Percentiles rank a stretch among this genome's conserved stretches.
These are phyloP conservation scores for Colletotrichum chlorophyti DNA, from an alignment of 2,329 filamentous ascomycete genomes.

Conservation along the genomic window DNA sequence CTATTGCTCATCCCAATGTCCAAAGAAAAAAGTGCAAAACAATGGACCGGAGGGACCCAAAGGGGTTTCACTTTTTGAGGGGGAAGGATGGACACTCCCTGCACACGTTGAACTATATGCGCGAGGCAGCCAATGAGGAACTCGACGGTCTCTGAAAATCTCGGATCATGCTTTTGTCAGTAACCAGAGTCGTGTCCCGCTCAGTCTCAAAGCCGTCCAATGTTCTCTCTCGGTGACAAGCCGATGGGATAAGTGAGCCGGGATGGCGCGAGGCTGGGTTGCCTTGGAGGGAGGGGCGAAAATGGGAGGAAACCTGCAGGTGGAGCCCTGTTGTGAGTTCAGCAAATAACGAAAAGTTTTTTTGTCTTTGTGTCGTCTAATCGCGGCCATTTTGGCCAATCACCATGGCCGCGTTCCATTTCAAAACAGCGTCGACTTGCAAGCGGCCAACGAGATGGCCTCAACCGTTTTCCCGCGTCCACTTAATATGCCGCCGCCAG, in stretches of 20 bases:
- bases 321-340: too few species aligned
- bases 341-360: not conserved
- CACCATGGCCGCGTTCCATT: not conserved
- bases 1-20: constrained; percentile 9
- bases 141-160: not conserved
- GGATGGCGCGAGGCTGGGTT: not conserved
- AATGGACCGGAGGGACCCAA: not conserved
- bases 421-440: too few species aligned
- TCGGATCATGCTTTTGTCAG: not conserved
- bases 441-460: not conserved
- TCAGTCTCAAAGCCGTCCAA: too few species aligned
- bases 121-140: constrained; percentile 3
- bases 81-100: not conserved
- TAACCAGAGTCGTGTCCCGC: too few species aligned
- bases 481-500: constrained; percentile 12
- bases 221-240: not conserved
- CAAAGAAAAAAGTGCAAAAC: too few species aligned
- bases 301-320: not conserved
- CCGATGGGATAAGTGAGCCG: not conserved
- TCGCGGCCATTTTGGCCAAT: not conserved
- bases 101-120: not conserved
- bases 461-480: not conserved
- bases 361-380: not conserved
- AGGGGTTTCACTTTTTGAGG: not conserved
- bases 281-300: too few species aligned